Evolutionary conservation across 2,329 filamentous ascomycete species (phyloP), one percentile per base, ranked within the genome.

Genomic region (Colletotrichum sp.): DNA sequence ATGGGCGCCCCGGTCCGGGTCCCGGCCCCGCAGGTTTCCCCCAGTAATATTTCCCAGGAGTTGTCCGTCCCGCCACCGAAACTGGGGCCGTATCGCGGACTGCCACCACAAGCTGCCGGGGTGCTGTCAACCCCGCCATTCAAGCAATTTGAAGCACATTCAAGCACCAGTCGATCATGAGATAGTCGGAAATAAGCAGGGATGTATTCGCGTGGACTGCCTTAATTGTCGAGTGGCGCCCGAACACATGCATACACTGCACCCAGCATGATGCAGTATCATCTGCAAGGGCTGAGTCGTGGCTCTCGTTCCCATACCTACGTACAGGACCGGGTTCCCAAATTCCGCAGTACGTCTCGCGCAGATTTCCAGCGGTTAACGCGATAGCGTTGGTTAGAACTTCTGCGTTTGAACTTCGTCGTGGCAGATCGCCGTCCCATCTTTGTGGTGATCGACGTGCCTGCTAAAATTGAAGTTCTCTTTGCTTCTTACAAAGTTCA

Each of bases 171-270:
- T 55, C 34, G 24, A 69, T 58, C 38, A 43, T 32, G 24, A 28
- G 56, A 21, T n/a, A 18, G 6, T 36, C 6, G 18, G 14, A 18
- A 26, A 24, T 18, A 14, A 58, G 30, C 65, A 69, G 13, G 65
- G 66, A 13, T 63, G 4, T 12, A 16, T 58, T 69, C 58, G 58
- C 43, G n/a, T 58, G n/a, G 12, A 48, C 66, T 70, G 48, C 66
- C 66, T 9, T 14, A 70, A 70, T 70, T 12, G 66, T 70, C 52
- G 7, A 70, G 34, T 70, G 71, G 43, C 66, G 66, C 66, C 66
- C 66, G 58, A 64, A 43, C 48, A 64, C 58, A 34, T 70, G 66
- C 66, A 69, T 63, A 30, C 14, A 34, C 36, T 18, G 28, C 18
- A 26, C 21, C 64, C 18, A 9, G 24, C 24, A 43, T 30, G 14